A percentile compares a stretch with the other conserved stretches of the same genome.
Conservation (phyloP, 768 basidiomycete species). For the Pleurotus tuber-regium region DNA sequence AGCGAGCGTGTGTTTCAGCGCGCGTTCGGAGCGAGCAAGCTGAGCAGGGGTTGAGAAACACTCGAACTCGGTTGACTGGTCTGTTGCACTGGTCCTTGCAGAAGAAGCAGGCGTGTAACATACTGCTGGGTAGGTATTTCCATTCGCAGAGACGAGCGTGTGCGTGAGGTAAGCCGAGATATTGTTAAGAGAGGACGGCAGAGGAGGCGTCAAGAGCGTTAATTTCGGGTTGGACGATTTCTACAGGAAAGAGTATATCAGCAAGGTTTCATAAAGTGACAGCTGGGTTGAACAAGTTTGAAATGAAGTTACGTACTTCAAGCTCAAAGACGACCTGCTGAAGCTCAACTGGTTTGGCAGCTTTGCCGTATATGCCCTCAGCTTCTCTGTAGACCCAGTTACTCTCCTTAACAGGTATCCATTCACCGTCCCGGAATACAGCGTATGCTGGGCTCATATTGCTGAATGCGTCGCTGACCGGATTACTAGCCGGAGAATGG, state of each 20-base stretch:
- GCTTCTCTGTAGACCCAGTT: constrained; percentile 5
- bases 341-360: constrained; percentile 37
- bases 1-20: constrained; percentile 46
- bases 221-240: constrained; percentile 23
- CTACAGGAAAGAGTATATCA: neutral
- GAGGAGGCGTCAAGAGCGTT: constrained; percentile 38
- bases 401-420: neutral
- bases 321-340: constrained; percentile 55
- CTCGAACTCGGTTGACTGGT: constrained; percentile 14
- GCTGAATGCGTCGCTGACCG: neutral
- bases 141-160: constrained; percentile 37
- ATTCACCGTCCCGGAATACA: constrained; percentile 4
- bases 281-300: neutral
- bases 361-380: neutral
- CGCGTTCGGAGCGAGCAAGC: constrained; percentile 28
- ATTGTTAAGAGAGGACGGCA: constrained; percentile 43
- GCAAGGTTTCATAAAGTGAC: constrained; percentile 8
- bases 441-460: constrained; percentile 1
- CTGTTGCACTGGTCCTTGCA: constrained; percentile 20
- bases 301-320: constrained; percentile 20
- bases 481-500: neutral
- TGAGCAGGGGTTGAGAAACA: constrained; percentile 26
- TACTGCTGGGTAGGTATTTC: constrained; percentile 43
- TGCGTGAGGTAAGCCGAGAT: constrained; percentile 49
- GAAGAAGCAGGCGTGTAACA: constrained; percentile 44